phyloP scores from a whole-genome alignment of 164 flowering plant genomes.

The Amborella trichopoda region DNA sequence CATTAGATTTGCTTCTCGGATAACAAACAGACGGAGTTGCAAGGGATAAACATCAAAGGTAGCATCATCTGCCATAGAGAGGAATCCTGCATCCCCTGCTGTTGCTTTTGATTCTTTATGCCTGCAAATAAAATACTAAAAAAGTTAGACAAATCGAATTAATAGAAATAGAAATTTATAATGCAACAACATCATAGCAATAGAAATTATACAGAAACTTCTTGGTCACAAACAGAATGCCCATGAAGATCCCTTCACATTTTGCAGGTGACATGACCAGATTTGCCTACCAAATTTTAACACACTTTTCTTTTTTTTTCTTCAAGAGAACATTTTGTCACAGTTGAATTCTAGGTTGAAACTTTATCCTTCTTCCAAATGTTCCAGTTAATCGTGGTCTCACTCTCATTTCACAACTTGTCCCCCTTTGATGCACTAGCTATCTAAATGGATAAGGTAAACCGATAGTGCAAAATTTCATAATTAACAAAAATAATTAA shows the following conservation, averaged over 20 bases:
- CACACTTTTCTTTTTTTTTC: too few relatives aligned
- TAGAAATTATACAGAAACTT: not conserved
- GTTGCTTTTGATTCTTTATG: conserved; percentile 57
- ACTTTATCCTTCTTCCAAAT: too few relatives aligned
- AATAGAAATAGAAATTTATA: not conserved
- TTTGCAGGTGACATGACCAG: not conserved
- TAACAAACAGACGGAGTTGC: conserved; percentile 62
- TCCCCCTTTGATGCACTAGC: too few relatives aligned
- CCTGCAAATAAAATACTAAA: conserved; percentile 31
- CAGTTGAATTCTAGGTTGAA: too few relatives aligned
- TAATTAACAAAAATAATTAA: too few relatives aligned
- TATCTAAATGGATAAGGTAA: too few relatives aligned
- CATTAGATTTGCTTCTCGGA: conserved; percentile 40
- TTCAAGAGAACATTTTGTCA: too few relatives aligned
- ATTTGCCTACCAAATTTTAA: too few relatives aligned
- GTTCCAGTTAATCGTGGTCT: too few relatives aligned
- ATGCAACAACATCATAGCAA: not conserved
- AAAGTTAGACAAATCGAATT: not conserved
- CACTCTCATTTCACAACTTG: too few relatives aligned
- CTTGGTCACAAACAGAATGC: not conserved
- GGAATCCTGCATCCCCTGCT: conserved; percentile 31
- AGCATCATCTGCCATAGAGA: conserved; percentile 53
- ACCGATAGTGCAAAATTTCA: too few relatives aligned
- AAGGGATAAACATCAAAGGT: conserved; percentile 81
- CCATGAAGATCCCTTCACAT: not conserved